Evolutionary conservation across 176 grass and related monocot species (phyloP).

Genomic region (Zoysia pacifica): DNA sequence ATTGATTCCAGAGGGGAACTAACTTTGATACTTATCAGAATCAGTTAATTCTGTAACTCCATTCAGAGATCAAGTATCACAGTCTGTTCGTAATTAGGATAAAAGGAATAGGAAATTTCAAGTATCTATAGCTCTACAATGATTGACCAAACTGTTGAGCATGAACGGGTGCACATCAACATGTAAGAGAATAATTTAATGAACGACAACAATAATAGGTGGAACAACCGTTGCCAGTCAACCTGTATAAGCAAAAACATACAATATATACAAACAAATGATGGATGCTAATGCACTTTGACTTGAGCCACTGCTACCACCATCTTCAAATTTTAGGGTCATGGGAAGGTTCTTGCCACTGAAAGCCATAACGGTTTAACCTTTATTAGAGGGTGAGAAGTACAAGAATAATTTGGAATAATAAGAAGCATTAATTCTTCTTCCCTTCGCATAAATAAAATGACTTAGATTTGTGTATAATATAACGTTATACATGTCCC

Average conservation of each 20-base stretch:
- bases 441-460: not conserved
- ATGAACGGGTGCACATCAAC: constrained; percentile 3
- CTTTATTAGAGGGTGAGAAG: not conserved
- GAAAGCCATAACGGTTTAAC: constrained; percentile 4
- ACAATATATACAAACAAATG: constrained; percentile 1
- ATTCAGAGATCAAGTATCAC: too few relatives aligned
- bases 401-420: not conserved
- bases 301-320: not conserved
- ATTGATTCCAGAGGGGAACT: too few relatives aligned
- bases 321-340: constrained; percentile 13
- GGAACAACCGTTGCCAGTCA: not conserved
- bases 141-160: not conserved
- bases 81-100: too few relatives aligned
- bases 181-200: not conserved
- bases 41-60: too few relatives aligned
- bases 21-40: too few relatives aligned
- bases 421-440: not conserved
- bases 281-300: not conserved
- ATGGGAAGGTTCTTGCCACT: constrained; percentile 42
- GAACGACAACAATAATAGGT: not conserved
- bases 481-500: not conserved
- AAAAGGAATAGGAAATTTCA: not conserved
- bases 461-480: not conserved
- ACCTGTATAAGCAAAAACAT: not conserved
- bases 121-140: not conserved